These are phyloP conservation scores for Crataegus laevigata DNA, from an alignment of 306 rosid species.

Conservation along the genomic window DNA sequence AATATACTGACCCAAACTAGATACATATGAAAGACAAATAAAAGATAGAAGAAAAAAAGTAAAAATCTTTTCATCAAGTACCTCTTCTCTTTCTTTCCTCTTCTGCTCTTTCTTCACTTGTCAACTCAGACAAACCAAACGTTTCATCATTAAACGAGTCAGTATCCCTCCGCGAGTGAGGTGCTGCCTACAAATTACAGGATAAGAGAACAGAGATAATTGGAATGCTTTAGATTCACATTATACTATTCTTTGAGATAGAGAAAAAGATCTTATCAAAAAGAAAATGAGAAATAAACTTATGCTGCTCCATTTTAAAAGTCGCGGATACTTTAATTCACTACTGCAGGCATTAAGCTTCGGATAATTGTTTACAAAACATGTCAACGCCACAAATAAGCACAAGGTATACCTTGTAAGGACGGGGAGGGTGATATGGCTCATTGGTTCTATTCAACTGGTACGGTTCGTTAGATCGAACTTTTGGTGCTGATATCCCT, in stretches of 20 bases:
- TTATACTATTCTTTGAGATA: constrained; percentile 4
- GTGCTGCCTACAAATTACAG: constrained; percentile 55
- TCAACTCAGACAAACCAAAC: constrained; percentile 71
- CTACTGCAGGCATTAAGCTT: neutral
- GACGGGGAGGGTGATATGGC: constrained; percentile 94
- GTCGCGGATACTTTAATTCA: neutral
- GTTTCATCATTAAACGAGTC: constrained; percentile 77
- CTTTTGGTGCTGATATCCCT: constrained; percentile 56
- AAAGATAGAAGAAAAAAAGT: constrained; percentile 10
- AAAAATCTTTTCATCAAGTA: constrained; percentile 14
- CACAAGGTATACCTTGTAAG: constrained; percentile 58
- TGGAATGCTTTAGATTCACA: constrained; percentile 2
- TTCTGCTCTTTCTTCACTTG: constrained; percentile 79
- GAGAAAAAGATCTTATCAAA: neutral
- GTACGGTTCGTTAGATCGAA: constrained; percentile 46
- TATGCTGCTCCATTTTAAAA: neutral
- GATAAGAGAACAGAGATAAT: neutral
- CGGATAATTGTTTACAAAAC: neutral
- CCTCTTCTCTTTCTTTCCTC: constrained; percentile 99
- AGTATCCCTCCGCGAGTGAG: constrained; percentile 59
- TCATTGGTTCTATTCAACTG: constrained; percentile 61
- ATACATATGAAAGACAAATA: constrained; percentile 4
- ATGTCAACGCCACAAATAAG: neutral
- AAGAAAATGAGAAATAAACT: constrained; percentile 1
- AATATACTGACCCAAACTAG: constrained; percentile 6